Percentiles rank a stretch among this genome's conserved stretches.
Conservation (phyloP, 2,329 filamentous ascomycete species). For the Ophioceras dolichostomum region DNA sequence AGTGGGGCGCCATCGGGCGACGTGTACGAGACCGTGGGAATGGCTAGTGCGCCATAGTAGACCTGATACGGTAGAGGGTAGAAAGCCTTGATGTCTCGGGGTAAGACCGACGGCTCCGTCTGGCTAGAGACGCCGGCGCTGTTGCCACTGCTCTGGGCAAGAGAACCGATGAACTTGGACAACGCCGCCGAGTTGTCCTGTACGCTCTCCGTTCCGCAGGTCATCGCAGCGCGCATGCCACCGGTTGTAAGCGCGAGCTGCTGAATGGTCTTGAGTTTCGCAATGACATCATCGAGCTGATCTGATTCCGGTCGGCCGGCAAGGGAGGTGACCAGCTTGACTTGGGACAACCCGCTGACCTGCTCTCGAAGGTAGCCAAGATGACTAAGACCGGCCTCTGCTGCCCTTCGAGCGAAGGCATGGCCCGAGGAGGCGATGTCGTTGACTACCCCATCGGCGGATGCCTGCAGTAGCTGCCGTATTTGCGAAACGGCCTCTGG, state of each 20-base stretch:
- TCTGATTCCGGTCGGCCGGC: constrained; percentile 60
- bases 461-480: constrained; percentile 72
- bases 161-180: constrained; percentile 52
- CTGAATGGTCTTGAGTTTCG: constrained; percentile 79
- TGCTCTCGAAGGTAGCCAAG: constrained; percentile 68
- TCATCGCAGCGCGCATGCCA: constrained; percentile 69
- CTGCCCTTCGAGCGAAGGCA: constrained; percentile 70
- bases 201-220: constrained; percentile 68
- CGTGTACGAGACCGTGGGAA: constrained; percentile 76
- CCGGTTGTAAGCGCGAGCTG: constrained; percentile 51
- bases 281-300: constrained; percentile 61
- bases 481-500: constrained; percentile 72
- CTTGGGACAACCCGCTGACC: constrained; percentile 79
- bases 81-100: constrained; percentile 59
- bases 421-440: constrained; percentile 86
- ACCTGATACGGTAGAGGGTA: constrained; percentile 96
- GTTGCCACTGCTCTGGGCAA: constrained; percentile 26
- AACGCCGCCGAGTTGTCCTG: constrained; percentile 59
- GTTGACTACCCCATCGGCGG: constrained; percentile 82
- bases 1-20: constrained; percentile 65
- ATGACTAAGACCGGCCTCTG: constrained; percentile 66
- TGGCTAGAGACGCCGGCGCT: constrained; percentile 16
- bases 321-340: constrained; percentile 70
- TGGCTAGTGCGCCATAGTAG: constrained; percentile 76
- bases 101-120: constrained; percentile 17